These are phyloP conservation scores for Zygotorulaspora sp. DNA, from an alignment of 805 yeast genomes.

Conservation along the genomic window DNA sequence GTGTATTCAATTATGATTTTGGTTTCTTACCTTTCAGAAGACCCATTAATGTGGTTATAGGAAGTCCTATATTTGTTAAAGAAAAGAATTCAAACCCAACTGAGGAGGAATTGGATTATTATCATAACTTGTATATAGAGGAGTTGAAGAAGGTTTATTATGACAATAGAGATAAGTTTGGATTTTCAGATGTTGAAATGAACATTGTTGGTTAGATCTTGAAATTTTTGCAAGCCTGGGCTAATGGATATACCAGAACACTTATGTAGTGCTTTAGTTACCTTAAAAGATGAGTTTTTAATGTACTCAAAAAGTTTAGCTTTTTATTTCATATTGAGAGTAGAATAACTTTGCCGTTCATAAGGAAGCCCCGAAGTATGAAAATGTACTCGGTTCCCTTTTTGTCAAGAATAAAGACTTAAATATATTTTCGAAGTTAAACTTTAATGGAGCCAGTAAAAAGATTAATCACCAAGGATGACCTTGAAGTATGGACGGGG, in stretches of 20 bases:
- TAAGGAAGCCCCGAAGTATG: background rate
- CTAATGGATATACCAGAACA: too few relatives aligned
- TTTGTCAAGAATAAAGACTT: too few relatives aligned
- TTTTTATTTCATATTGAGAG: background rate
- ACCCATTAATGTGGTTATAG: constrained; percentile 72
- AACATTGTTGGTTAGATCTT: constrained; percentile 26
- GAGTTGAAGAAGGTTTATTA: constrained; percentile 61
- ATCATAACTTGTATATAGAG: constrained; percentile 65
- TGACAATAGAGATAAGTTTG: constrained; percentile 54
- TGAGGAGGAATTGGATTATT: constrained; percentile 54
- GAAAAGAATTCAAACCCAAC: constrained; percentile 47
- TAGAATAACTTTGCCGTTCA: too few relatives aligned
- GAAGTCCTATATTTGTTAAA: constrained; percentile 54
- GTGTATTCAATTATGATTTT: constrained; percentile 86
- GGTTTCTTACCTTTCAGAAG: constrained; percentile 85
- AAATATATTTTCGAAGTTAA: too few relatives aligned
- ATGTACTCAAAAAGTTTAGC: too few relatives aligned
- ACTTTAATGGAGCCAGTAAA: constrained; percentile 33
- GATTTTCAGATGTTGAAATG: constrained; percentile 24
- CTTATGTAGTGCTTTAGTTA: too few relatives aligned
- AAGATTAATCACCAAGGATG: constrained; percentile 53
- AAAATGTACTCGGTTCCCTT: background rate
- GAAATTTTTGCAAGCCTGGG: too few relatives aligned
- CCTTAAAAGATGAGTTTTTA: too few relatives aligned
- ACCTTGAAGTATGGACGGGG: constrained; percentile 55